Conservation (phyloP, 106 monocot genomes). For the Alisma plantagoaquatica region DNA sequence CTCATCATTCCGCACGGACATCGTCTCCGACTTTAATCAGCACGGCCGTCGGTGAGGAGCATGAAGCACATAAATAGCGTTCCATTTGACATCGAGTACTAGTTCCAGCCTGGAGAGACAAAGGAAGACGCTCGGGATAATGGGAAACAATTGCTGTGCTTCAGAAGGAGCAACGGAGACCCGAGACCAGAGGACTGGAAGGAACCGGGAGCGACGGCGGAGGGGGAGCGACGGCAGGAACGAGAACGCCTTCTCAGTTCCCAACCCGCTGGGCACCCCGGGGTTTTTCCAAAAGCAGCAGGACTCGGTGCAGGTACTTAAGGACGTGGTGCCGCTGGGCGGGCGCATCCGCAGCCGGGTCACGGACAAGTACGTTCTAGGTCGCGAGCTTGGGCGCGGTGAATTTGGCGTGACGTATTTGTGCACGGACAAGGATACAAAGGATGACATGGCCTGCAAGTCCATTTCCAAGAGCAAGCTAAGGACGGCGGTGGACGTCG, state of each 20-base stretch:
- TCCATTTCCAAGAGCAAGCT: slow-evolving; percentile 19
- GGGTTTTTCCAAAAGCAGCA: no score
- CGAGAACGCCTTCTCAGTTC: no score
- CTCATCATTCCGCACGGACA: no score
- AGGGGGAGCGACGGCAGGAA: background rate
- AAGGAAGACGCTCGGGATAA: no score
- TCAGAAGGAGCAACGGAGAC: no score
- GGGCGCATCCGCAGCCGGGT: slow-evolving; percentile 1
- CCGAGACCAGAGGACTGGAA: no score
- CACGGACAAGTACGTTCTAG: slow-evolving; percentile 10
- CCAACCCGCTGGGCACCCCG: background rate
- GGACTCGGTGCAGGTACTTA: slow-evolving; percentile 3
- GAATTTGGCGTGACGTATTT: slow-evolving; percentile 20
- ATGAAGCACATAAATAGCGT: no score
- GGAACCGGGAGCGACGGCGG: background rate
- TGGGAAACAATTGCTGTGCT: no score
- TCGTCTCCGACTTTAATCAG: no score
- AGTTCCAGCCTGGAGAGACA: no score
- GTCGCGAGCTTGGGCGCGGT: slow-evolving; percentile 16
- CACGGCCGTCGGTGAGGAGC: no score
- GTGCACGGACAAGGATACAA: slow-evolving; percentile 7
- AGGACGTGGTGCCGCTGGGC: slow-evolving; percentile 3
- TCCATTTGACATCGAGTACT: no score
- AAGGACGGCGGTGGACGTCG: slow-evolving; percentile 6
- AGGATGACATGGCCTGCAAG: slow-evolving; percentile 9